Evolutionary conservation across 2,329 filamentous ascomycete species (phyloP), one percentile per base, ranked within the genome.

Genomic region (Cercospora canescens): DNA sequence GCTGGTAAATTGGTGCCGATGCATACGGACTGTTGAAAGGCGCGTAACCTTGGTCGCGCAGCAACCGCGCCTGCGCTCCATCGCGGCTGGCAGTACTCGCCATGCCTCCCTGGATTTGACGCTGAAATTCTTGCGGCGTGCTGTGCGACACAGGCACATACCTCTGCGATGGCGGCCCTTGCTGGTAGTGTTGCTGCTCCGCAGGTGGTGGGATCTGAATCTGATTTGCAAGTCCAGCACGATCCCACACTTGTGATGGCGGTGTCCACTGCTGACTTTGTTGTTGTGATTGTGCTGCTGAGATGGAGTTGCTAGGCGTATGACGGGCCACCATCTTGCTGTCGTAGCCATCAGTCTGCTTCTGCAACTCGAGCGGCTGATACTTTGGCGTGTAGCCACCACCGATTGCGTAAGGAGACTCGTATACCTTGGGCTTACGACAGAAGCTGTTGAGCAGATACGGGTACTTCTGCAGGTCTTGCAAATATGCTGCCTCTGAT

Each of bases 401-500:
- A 67, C 77, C 77, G 60, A 76, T 76, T 69, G 79, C 76, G 72
- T 83, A 83, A 65, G 81, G 81, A 68, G 81, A 82, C 62, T 80
- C 77, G 75, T 83, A 83, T 73, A 78, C 78, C 73, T 80, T 79
- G 69, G 79, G 78, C 73, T 79, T 76, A 66, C 81, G 76, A 58
- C 80, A 77, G 72, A 79, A 82, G 62, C 79, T 78, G 67, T 82
- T 81, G 64, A 76, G 77, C 35, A 83, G 75, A 69, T 82, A 82
- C 11, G 81, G 81, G 67, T 81, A 83, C 64, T 80, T 78, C 70
- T 78, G 76, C 48, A 83, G 71, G 67, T 81, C 79, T 71, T 76
- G 72, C 69, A 83, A 69, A 67, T 82, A 82, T 63, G 71, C 74
- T 21, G 70, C 73, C 18, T 73, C 75, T 35, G 76, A 71, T 71